Base-by-base conservation (phyloP, 2,329 filamentous ascomycete species). In the Tolypocladium cylindrosporum region DNA sequence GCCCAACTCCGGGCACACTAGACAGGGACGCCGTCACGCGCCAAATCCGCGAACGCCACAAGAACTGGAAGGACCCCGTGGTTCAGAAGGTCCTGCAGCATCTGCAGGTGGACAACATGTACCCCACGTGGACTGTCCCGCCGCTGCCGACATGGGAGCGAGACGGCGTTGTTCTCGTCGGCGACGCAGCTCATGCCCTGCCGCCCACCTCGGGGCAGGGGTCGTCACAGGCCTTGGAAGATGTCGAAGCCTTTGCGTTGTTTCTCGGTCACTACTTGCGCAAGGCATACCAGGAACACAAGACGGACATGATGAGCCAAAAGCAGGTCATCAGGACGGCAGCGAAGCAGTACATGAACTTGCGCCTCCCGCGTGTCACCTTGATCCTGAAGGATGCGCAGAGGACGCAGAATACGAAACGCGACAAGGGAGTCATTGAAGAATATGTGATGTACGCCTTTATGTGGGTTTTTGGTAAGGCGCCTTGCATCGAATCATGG, bases 121-220 rank as follows among this genome's bases (percentile, higher is more conserved):
- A 64, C 57, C 63, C 63, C 24, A 63, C 60, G 8, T 65, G 63
- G 63, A 63, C 63, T 5, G 52, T 60, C 2, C 61, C 61, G 19
- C 55, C 60, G 37, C 50, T 65, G 40, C 61, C 63, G 14, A 61
- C 61, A 10, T 65, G 63, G 63, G 62, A 63, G 37, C 58, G 60
- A 16, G 53, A 65, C 43, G 63, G 63, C 19, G 60, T 64, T 42
- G 62, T 65, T 31, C 52, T 65, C 6, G 27, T 65, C 16, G 63
- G 63, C 14, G 63, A 65, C 21, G 63, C 63, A 9, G 63, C 63
- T 10, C 63, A 65, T 58, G 61, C 63, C 3, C 55, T 65, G 6
- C 63, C 63, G 0, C 45, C 63, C 7, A 63, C 60, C 2, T 64
- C 62, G 21, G 62, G 62, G 4, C 63, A 65, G 40, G 63, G 63